Evolutionary conservation across 2,329 filamentous ascomycete species (phyloP), one percentile per base, ranked within the genome.

Genomic region (Ceratocystis huliohia): DNA sequence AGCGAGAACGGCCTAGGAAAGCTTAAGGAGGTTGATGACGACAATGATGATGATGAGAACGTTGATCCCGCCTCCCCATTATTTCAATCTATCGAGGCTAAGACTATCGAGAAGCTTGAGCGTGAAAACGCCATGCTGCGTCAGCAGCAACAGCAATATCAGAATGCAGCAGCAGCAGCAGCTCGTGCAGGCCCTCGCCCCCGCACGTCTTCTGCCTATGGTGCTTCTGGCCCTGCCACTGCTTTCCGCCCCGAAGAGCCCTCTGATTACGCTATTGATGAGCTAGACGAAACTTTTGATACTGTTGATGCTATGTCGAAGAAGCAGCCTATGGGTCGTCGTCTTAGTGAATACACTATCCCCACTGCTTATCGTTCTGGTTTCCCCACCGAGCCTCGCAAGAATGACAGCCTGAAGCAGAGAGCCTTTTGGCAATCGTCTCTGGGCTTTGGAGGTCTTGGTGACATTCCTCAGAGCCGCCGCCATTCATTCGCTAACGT

Each of bases 401-500:
- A 86, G 71, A 73, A 83, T 8, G 85, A 88, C 68, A 85, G 82
- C 46, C 78, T 87, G 7, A 87, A 86, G 74, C 87, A 84, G 71
- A 61, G 64, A 7, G 84, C 81, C 3, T 82, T 84, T 69, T 91
- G 88, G 88, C 86, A 88, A 70, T 88, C 82, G 70, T 85, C 85
- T 5, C 79, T 86, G n/a, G 85, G 83, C 1, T 88, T 89, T 72
- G 81, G 82, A 57, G 80, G 81, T 17, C 37, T 83, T 28, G 79
- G 78, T 3, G 86, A 89, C 68, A 78, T 84, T 37, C 84, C 86
- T 13, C 88, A 91, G 71, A 91, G 88, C 71, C 83, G 89, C 68
- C 84, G 89, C 33, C 89, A 93, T 74, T 93, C 89, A 1, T 90
- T 94, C 72, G 89, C 85, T 64, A 86, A 86, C 71, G 80, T 87